These are phyloP conservation scores for Saccharomycopsis crataegensis DNA, from an alignment of 1,139 yeast genomes.

Conservation along the genomic window DNA sequence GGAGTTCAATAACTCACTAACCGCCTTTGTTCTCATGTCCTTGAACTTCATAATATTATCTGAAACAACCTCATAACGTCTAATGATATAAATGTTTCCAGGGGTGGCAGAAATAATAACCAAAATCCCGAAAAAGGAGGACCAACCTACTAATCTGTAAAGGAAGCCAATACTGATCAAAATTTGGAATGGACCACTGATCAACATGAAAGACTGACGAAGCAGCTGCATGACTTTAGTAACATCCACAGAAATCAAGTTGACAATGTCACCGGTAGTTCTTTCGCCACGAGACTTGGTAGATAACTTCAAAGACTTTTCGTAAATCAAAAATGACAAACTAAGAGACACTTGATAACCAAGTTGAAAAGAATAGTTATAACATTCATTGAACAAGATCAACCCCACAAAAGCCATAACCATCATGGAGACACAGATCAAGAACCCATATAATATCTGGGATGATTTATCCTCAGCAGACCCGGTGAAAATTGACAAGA, in stretches of 20 bases:
- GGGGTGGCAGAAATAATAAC: conserved; percentile 56
- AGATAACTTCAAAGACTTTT: conserved; percentile 43
- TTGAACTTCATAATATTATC: conserved; percentile 61
- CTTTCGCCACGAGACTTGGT: conserved; percentile 38
- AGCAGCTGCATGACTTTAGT: conserved; percentile 47
- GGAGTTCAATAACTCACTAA: conserved; percentile 54
- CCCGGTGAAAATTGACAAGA: conserved; percentile 39
- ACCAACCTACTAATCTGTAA: conserved; percentile 50
- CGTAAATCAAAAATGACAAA: conserved; percentile 42
- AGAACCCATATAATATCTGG: conserved; percentile 44
- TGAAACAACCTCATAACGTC: conserved; percentile 39
- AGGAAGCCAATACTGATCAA: conserved; percentile 47
- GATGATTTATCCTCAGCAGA: background rate
- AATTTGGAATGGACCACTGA: conserved; percentile 56
- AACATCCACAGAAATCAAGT: conserved; percentile 53
- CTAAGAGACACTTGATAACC: conserved; percentile 41
- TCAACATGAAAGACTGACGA: conserved; percentile 43
- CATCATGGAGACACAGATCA: conserved; percentile 46
- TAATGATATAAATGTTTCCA: conserved; percentile 44
- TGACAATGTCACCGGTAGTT: conserved; percentile 51
- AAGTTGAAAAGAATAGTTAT: conserved; percentile 44
- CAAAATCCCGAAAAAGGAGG: conserved; percentile 54
- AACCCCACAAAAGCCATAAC: conserved; percentile 39
- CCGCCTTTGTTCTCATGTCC: conserved; percentile 49
- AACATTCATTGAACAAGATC: conserved; percentile 43